phyloP scores from a whole-genome alignment of 495 filamentous ascomycete genomes.

The Bacidia rubella region DNA sequence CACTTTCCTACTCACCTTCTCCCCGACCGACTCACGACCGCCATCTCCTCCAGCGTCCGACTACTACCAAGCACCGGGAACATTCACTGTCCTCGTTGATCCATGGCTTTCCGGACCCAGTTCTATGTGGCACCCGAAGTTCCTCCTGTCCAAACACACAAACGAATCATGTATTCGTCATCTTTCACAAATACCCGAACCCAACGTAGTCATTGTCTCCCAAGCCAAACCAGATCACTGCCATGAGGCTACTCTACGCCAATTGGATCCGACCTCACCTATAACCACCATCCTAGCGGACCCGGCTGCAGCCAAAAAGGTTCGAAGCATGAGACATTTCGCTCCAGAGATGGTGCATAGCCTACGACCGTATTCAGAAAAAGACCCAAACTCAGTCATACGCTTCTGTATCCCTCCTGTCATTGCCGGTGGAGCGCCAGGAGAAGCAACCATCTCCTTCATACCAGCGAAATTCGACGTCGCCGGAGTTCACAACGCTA shows the following conservation, averaged over 20 bases:
- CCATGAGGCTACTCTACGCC: constrained; percentile 49
- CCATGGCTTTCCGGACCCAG: constrained; percentile 56
- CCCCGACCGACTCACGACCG: constrained; percentile 28
- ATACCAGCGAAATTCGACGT: constrained; percentile 48
- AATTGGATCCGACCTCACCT: constrained; percentile 37
- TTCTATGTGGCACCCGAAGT: constrained; percentile 45
- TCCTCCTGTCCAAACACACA: constrained; percentile 43
- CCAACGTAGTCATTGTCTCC: constrained; percentile 54
- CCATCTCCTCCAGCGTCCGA: constrained; percentile 14
- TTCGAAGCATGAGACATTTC: constrained; percentile 54
- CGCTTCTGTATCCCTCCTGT: constrained; percentile 35
- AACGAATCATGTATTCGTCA: constrained; percentile 42
- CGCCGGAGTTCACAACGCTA: constrained; percentile 46
- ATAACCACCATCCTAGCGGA: constrained; percentile 51
- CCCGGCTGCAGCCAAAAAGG: constrained; percentile 44
- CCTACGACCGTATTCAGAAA: constrained; percentile 35
- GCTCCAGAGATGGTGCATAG: constrained; percentile 35
- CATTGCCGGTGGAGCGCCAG: constrained; percentile 31
- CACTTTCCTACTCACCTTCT: constrained; percentile 54
- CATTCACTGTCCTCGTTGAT: constrained; percentile 55
- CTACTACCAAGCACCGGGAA: constrained; percentile 24
- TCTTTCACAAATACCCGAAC: constrained; percentile 44
- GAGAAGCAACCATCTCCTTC: constrained; percentile 52
- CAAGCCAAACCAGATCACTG: constrained; percentile 62
- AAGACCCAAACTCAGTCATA: constrained; percentile 30